Base-by-base conservation (phyloP, 2,329 filamentous ascomycete genomes). In the Aspergillus aculeatinus region DNA sequence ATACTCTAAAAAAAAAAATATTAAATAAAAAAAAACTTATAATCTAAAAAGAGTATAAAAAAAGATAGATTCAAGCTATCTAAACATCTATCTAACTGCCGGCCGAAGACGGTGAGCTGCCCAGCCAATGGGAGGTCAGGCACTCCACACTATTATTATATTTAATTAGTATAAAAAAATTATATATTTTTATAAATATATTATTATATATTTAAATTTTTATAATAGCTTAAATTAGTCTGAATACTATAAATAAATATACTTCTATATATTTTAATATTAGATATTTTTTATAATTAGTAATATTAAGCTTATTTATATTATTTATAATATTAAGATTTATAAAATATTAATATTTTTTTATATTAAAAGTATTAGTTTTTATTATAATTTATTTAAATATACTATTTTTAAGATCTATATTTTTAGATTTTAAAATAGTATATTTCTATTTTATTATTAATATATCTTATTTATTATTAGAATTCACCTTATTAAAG, bases 131-230 rank as follows among this genome's bases (percentile, higher is more conserved):
- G 21, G 2, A 21, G 21, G 21, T 2, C 21, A 21, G 21, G 2
- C 2, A 21, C 21, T 21, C 21, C 2, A 21, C 2, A 21, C 1
- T 21, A 21, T 2, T 21, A 21, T 21, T 21, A 21, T 21, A 21
- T 21, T 21, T 33, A 31, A 35, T 1, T 51, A 51, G 1, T 25
- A 51, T 51, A 23, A 51, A 51, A 51, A n/a, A 23, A n/a, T 0
- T 14, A 7, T 25, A 35, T 27, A 51, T 1, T n/a, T 4, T 4
- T 0, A 1, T 1, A 31, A 4, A 1, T 0, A 12, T 16, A 16
- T 2, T 31, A 2, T 12, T 51, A 4, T 51, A n/a, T n/a, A 51
- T 10, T 1, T 51, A 51, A 1, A 11, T 11, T 11, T 27, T 2
- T 51, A 16, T 16, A 35, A 12, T 23, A 25, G 4, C 7, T 19